Percentiles rank a stretch among this genome's conserved stretches.
Conservation (phyloP, 192 early-diverging fungal genomes). For the Backusella parvicylindrica region DNA sequence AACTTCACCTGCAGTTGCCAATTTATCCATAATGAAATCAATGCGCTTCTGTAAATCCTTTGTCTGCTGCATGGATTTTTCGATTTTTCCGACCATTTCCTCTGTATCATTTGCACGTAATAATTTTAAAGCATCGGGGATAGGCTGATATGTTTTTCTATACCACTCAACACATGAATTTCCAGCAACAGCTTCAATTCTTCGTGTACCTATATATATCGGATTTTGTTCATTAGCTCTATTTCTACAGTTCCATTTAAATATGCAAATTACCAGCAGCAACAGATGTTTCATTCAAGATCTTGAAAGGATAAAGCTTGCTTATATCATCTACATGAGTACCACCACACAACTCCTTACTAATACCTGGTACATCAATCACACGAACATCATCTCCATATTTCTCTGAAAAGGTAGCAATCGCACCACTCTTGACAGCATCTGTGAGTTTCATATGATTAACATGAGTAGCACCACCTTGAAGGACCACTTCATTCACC, state of each 20-base stretch:
- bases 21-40: constrained; percentile 38
- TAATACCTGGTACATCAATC: constrained; percentile 48
- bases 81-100: constrained; percentile 41
- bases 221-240: no score
- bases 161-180: constrained; percentile 38
- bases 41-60: constrained; percentile 39
- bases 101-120: constrained; percentile 34
- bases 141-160: constrained; percentile 40
- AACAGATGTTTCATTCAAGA: constrained; percentile 49
- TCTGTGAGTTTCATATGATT: constrained; percentile 42
- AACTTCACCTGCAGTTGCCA: constrained; percentile 26
- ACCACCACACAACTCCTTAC: constrained; percentile 55
- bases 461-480: constrained; percentile 29
- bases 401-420: constrained; percentile 52
- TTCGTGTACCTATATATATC: constrained; percentile 41
- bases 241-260: no score
- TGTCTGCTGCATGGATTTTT: constrained; percentile 38
- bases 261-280: constrained; percentile 62
- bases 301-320: constrained; percentile 53
- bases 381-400: constrained; percentile 54
- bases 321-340: constrained; percentile 51
- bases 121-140: constrained; percentile 35
- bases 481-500: constrained; percentile 44
- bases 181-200: constrained; percentile 59
- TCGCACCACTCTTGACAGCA: constrained; percentile 48